Evolutionary conservation across 108 stramenopile species (phyloP).

Genomic region (Aurantiochytrium sp.): DNA sequence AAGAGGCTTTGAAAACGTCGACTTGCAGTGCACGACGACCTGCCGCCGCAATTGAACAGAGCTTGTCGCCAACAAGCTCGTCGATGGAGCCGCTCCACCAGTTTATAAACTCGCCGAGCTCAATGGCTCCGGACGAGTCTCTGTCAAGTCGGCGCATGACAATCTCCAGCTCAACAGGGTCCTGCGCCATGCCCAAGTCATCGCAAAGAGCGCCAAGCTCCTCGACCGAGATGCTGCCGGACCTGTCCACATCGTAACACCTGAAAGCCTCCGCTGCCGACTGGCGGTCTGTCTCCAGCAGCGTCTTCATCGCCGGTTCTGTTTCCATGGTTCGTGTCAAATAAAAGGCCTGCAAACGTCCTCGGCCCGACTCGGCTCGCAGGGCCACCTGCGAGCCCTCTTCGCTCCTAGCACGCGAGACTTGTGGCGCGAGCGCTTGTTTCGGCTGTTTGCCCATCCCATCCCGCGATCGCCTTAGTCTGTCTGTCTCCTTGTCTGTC

Average conservation of each 20-base stretch:
- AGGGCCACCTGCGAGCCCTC: no score
- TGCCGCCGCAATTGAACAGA: background rate
- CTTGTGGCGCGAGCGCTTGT: no score
- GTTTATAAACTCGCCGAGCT: background rate
- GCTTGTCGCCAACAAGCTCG: background rate
- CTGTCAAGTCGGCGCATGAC: background rate
- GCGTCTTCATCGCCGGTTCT: background rate
- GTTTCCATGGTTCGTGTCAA: no score
- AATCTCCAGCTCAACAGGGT: background rate
- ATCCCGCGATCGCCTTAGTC: no score
- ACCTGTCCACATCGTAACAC: background rate
- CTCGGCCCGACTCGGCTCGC: no score
- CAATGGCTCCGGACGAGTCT: background rate
- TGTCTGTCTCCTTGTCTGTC: no score
- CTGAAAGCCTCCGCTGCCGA: background rate
- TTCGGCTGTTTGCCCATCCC: no score
- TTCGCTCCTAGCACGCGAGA: no score
- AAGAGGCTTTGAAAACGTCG: background rate
- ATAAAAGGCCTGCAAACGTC: no score
- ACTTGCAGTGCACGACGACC: background rate
- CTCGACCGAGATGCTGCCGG: background rate
- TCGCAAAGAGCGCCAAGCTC: constrained; percentile 11
- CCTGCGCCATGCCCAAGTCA: background rate
- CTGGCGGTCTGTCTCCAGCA: background rate
- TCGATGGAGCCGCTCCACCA: constrained; percentile 6